Evolutionary conservation across 75 land plant genomes (phyloP).

Genomic region (Pinus taeda): DNA sequence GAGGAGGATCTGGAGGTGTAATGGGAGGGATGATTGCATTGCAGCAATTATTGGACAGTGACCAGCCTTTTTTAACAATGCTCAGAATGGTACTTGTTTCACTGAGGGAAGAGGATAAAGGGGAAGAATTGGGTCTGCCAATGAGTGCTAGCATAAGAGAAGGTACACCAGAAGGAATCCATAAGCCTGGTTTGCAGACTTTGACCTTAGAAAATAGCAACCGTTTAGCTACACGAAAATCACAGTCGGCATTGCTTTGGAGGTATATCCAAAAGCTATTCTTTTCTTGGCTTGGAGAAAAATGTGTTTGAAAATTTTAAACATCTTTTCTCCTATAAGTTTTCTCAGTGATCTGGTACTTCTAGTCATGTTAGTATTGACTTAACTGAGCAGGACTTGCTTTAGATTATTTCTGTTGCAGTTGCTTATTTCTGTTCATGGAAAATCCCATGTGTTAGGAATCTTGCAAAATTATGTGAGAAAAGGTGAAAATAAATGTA

Average conservation of each 20-base stretch:
- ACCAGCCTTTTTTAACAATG: slow-evolving; percentile 98
- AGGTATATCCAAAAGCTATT: slow-evolving; percentile 36
- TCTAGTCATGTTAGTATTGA: background rate
- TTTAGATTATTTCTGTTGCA: background rate
- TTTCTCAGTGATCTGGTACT: background rate
- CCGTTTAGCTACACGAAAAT: slow-evolving; percentile 37
- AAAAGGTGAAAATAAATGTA: background rate
- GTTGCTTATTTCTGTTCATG: background rate
- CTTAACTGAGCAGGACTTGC: background rate
- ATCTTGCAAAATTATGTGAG: background rate
- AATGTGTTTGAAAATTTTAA: background rate
- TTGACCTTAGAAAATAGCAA: slow-evolving; percentile 18
- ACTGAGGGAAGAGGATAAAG: slow-evolving; percentile 91
- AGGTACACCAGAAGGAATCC: slow-evolving; percentile 26
- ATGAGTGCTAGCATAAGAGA: slow-evolving; percentile 37
- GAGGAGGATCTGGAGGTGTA: slow-evolving; percentile 94
- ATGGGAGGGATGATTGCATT: slow-evolving; percentile 89
- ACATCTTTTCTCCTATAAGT: background rate
- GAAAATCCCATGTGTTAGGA: background rate
- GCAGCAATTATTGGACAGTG: slow-evolving; percentile 95
- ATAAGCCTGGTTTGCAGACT: slow-evolving; percentile 16
- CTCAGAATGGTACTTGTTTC: slow-evolving; percentile 95
- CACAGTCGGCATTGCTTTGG: slow-evolving; percentile 83
- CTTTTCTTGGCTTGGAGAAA: background rate
- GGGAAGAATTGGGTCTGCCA: slow-evolving; percentile 47